Base-by-base conservation (phyloP, 371 early-diverging fungal species). In the Mortierella polycephala region DNA sequence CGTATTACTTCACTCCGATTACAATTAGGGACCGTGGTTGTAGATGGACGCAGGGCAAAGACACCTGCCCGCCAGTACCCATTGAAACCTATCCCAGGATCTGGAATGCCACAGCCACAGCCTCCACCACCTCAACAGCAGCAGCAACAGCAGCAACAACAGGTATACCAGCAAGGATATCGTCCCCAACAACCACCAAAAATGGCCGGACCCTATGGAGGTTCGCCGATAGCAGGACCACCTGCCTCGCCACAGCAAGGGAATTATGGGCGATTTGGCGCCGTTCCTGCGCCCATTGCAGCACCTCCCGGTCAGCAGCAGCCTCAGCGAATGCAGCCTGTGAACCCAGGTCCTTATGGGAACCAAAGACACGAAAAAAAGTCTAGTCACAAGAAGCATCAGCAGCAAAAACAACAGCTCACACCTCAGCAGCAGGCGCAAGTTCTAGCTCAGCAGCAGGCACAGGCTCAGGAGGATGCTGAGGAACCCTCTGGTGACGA, bases 401-500 rank as follows among this genome's bases (percentile, higher is more conserved):
- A 65, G 14, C 66, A 64, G 47, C 67, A 59, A 45, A 60, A 64
- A 46, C 74, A 75, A 2, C 76, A 75, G 52, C 37, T 70, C 20
- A 70, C 76, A 16, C 76, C 71, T 10, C 71, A 71, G 13, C 71
- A 70, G 12, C 76, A 75, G 42, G 60, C 62, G 3, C 71, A 75
- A 44, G 40, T 74, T 14, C 42, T 64, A 45, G 69, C 69, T 11
- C 76, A 75, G 52, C 71, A 70, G 18, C 71, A 75, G 40, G 76
- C 76, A 7, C 76, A 75, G 60, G 66, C 66, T 8, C 76, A 75
- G 37, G 76, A 75, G 60, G 76, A 75, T 60, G 71, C 76, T 21
- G 76, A 75, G 67, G 76, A 75, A 23, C 76, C 76, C 16, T 75
- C 76, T 3, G 76, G 76, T 5, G 95, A 94, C 67, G 94, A 93